Percentiles rank a stretch among this genome's conserved stretches.
phyloP scores from a whole-genome alignment of 495 filamentous ascomycete genomes.

The Penicillium turbatum region DNA sequence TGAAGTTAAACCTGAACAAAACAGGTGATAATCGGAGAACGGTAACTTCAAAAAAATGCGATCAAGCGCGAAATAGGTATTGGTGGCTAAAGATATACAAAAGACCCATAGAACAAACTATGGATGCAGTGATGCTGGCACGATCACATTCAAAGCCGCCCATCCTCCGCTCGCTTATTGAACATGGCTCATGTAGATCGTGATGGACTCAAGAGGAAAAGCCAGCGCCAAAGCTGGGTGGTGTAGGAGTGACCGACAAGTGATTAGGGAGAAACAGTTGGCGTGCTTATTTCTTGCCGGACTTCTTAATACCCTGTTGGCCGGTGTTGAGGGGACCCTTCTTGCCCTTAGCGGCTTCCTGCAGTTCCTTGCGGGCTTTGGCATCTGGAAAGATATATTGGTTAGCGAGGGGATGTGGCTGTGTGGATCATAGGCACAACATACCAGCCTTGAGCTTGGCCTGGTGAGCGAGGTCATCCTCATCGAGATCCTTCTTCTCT shows the following conservation, averaged over 20 bases:
- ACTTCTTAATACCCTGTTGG: conserved; percentile 83
- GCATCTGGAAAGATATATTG: conserved; percentile 49
- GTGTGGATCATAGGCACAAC: conserved; percentile 11
- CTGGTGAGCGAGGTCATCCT: conserved; percentile 69
- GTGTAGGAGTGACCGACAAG: background rate
- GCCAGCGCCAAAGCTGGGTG: background rate
- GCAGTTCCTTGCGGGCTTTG: conserved; percentile 72
- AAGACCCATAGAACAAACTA: background rate
- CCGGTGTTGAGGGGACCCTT: conserved; percentile 67
- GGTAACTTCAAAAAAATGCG: conserved; percentile 2
- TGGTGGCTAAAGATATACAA: conserved; percentile 10
- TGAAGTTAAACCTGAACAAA: background rate
- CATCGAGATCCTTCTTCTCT: conserved; percentile 66
- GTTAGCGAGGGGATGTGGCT: background rate
- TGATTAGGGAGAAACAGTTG: background rate
- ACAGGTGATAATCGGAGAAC: background rate
- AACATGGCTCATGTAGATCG: conserved; percentile 37
- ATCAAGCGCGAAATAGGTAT: conserved; percentile 6
- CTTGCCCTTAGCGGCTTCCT: conserved; percentile 57
- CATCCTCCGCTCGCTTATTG: conserved; percentile 15
- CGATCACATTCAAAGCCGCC: conserved; percentile 5
- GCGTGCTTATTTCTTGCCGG: conserved; percentile 70
- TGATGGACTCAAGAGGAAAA: conserved; percentile 11
- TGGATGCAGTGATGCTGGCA: conserved; percentile 1
- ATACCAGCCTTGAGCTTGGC: conserved; percentile 72